Evolutionary conservation across 352 stramenopile species (phyloP), one percentile per base, ranked within the genome.

Genomic region (Globisporangium perplexum): DNA sequence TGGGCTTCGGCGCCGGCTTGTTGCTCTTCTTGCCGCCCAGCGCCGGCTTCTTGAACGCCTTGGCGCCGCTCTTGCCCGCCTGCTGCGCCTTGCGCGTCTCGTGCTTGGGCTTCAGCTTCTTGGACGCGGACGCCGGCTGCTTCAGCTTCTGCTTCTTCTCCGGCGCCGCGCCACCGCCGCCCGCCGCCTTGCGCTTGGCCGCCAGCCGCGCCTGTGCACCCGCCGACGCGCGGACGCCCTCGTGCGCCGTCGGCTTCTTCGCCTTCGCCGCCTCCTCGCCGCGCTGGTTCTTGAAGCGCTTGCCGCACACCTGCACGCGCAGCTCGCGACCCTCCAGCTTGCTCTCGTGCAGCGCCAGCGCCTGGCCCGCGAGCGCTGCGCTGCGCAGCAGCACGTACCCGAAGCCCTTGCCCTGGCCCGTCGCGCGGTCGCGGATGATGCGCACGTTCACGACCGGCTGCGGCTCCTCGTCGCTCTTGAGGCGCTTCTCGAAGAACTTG

Each of bases 321-420:
- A 95, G 60, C 48, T 86, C 69, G 20, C 85, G 82, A 36, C 63
- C 80, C 50, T 80, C 69, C 39, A 95, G 75, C 62, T 88, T 90
- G 36, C 68, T 71, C 17, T 79, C 67, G 31, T 83, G 53, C 23
- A 95, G 71, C 30, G 69, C 55, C 35, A 95, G 66, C 31, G 85
- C 79, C 68, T 92, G 88, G 31, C 70, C 76, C 18, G 85, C 82
- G 18, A 90, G 74, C 23, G 59, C 61, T 41, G 68, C 65, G 53
- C 72, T 72, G 68, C 81, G 82, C 38, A 97, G 72, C 53, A 96
- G 62, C 50, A 97, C 58, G 61, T 97, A 97, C 18, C 86, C 86
- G 69, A 97, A 96, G 46, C 90, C 90, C 60, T 97, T 97, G 48
- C 90, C 90, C 3, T 90, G 56, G n/a, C 88, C 82, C 1, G 86